Base-by-base conservation (phyloP, 768 basidiomycete species). In the Tricholomella constricta region DNA sequence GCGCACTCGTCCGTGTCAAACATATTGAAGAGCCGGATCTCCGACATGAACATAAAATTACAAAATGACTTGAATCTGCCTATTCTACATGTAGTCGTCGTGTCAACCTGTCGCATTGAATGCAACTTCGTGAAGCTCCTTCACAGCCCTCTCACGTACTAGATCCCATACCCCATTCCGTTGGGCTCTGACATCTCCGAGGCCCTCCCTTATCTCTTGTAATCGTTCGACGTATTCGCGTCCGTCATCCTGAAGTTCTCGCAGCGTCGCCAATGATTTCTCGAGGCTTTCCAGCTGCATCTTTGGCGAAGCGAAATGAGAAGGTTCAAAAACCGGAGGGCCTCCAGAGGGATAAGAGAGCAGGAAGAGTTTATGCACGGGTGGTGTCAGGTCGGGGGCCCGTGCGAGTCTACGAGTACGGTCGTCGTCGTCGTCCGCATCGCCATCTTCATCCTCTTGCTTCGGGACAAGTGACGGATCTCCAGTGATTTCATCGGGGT, bases 221-320 rank as follows among this genome's bases (percentile, higher is more conserved):
- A 94, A 69, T 23, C 91, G 81, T 63, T 93, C 91, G 5, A 88
- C 84, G 63, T 94, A 94, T 68, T 94, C 92, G 40, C 90, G 77
- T 5, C 88, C 88, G 60, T 94, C 92, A 62, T 94, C 92, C 59
- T 90, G 87, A 19, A 94, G 73, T 59, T 94, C 92, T 46, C 88
- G 82, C 47, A 94, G 69, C 2, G 82, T 78, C 14, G 86, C 81
- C 32, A 93, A 60, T 12, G 86, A 84, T 65, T 89, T 91, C 63
- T 92, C 89, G 50, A 94, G 65, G 12, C 73, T 85, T 42, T 84
- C 86, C 52, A 82, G 69, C 58, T 90, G 88, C 71, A 81, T 78
- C 51, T 87, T 83, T 19, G 83, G 82, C 3, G 80, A 79, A 6
- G 81, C 71, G 57, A 86, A 88, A 61, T 85, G 83, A 1, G 85